Evolutionary conservation across 2,329 filamentous ascomycete genomes (phyloP).

Genomic region (Clarireedia hainanense): DNA sequence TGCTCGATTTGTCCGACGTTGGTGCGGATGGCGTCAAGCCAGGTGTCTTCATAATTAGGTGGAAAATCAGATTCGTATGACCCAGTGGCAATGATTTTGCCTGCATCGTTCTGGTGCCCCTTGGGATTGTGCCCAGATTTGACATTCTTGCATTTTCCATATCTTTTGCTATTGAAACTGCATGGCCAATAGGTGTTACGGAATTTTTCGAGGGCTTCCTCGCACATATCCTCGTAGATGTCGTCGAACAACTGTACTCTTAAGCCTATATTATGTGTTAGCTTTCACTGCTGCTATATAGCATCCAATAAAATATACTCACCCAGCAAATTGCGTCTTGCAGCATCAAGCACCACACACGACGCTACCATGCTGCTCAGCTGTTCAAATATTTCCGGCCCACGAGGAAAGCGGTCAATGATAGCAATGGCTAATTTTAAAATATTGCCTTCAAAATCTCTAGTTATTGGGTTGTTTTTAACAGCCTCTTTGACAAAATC

Average conservation of each 20-base stretch:
- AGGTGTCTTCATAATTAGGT: slow-evolving; percentile 24
- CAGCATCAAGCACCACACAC: slow-evolving; percentile 41
- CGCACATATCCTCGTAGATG: slow-evolving; percentile 1
- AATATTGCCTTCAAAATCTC: slow-evolving; percentile 42
- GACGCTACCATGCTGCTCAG: slow-evolving; percentile 42
- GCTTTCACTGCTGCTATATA: too few species aligned
- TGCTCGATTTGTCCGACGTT: slow-evolving; percentile 14
- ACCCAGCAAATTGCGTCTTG: slow-evolving; percentile 18
- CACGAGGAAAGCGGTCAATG: slow-evolving; percentile 26
- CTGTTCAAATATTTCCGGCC: slow-evolving; percentile 33
- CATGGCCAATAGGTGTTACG: slow-evolving; percentile 40
- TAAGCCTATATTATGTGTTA: not conserved
- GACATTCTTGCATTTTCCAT: slow-evolving; percentile 33
- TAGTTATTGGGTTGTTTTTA: slow-evolving; percentile 37
- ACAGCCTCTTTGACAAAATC: slow-evolving; percentile 42
- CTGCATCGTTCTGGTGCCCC: slow-evolving; percentile 37
- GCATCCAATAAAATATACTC: not conserved
- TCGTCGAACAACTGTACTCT: slow-evolving; percentile 1
- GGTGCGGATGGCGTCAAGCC: slow-evolving; percentile 15
- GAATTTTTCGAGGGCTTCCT: slow-evolving; percentile 34
- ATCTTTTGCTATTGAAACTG: slow-evolving; percentile 27
- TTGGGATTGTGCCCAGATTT: slow-evolving; percentile 31
- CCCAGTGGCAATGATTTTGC: slow-evolving; percentile 36
- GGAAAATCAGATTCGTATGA: slow-evolving; percentile 33
- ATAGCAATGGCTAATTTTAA: slow-evolving; percentile 38